A percentile compares a stretch with the other conserved stretches of the same genome.
phyloP scores from a whole-genome alignment of 108 stramenopile genomes.

The Nannochloropsis gaditana region DNA sequence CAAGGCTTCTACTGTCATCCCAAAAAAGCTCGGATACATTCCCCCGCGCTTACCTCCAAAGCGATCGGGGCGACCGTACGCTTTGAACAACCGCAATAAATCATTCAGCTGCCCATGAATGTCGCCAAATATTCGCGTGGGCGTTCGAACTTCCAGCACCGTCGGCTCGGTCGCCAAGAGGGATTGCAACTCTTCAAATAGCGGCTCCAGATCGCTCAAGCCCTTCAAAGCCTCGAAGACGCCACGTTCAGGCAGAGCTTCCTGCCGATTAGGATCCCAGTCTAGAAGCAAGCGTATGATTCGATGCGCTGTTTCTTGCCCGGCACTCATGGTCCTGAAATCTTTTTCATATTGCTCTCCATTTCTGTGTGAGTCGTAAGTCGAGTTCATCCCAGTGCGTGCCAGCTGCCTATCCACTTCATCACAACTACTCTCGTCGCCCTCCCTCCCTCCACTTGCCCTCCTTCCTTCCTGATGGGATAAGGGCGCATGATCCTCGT shows the following conservation, averaged over 20 bases:
- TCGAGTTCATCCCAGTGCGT: background rate
- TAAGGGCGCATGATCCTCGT: background rate
- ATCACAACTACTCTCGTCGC: background rate
- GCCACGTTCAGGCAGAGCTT: background rate
- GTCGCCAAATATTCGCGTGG: conserved; percentile 15
- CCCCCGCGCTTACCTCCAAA: background rate
- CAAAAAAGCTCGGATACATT: background rate
- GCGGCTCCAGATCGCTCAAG: background rate
- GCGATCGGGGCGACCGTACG: background rate
- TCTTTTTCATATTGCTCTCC: background rate
- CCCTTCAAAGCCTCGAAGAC: background rate
- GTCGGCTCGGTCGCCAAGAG: background rate
- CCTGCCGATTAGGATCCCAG: background rate
- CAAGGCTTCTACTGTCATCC: too few relatives aligned
- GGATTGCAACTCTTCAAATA: background rate
- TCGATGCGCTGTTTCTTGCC: background rate
- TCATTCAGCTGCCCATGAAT: conserved; percentile 28
- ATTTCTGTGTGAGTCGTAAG: background rate
- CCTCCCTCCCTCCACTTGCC: background rate
- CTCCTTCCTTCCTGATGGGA: background rate
- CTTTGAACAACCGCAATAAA: conserved; percentile 22
- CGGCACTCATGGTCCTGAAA: background rate
- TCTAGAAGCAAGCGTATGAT: background rate
- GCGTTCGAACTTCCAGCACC: conserved; percentile 13
- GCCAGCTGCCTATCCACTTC: background rate